phyloP scores from a whole-genome alignment of 2,329 filamentous ascomycete species.

The Venturia carpophila region DNA sequence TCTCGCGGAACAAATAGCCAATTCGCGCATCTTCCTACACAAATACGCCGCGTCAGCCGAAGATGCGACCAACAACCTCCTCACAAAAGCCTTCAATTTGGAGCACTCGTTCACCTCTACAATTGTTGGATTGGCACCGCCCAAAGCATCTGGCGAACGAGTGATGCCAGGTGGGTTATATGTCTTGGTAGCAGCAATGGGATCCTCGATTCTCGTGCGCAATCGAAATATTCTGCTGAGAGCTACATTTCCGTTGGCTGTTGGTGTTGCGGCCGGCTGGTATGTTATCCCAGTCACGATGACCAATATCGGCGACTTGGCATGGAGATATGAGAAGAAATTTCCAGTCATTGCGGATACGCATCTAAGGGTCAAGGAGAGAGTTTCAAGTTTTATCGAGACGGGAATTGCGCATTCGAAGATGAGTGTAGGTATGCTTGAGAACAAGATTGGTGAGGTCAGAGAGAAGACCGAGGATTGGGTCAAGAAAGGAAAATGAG shows the following conservation, averaged over 20 bases:
- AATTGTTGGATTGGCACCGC: conserved; percentile 77
- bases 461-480: conserved; percentile 75
- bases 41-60: conserved; percentile 65
- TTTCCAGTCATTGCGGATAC: conserved; percentile 76
- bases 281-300: conserved; percentile 81
- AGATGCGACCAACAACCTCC: conserved; percentile 71
- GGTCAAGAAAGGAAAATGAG: conserved; percentile 66
- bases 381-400: conserved; percentile 59
- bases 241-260: conserved; percentile 64
- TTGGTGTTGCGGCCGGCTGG: conserved; percentile 79
- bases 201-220: conserved; percentile 80
- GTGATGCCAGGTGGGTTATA: conserved; percentile 86
- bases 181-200: conserved; percentile 89
- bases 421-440: conserved; percentile 62
- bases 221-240: conserved; percentile 82
- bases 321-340: conserved; percentile 88
- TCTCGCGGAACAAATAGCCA: conserved; percentile 73
- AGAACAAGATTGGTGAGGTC: conserved; percentile 70
- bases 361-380: conserved; percentile 64
- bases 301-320: conserved; percentile 74
- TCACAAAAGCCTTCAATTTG: conserved; percentile 73
- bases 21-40: conserved; percentile 73
- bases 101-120: conserved; percentile 88
- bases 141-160: conserved; percentile 76
- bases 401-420: conserved; percentile 68